phyloP scores from a whole-genome alignment of 1,139 yeast genomes.

The Yamadazyma diddensiae region DNA sequence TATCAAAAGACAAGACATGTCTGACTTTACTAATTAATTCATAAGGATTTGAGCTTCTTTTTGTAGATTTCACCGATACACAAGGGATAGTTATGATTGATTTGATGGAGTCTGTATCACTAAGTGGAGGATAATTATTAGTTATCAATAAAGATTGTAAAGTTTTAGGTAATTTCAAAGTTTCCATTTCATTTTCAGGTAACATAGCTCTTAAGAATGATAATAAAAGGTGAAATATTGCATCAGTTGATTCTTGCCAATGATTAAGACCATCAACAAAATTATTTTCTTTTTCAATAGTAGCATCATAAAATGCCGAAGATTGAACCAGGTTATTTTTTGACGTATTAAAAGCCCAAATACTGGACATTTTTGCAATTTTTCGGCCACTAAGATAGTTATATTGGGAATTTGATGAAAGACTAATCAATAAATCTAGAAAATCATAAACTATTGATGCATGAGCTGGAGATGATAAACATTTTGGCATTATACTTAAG shows the following conservation, averaged over 20 bases:
- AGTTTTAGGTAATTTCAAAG: conserved; percentile 60
- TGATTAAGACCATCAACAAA: conserved; percentile 71
- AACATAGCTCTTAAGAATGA: conserved; percentile 80
- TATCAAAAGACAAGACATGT: conserved; percentile 65
- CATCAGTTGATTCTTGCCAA: conserved; percentile 84
- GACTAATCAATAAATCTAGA: conserved; percentile 73
- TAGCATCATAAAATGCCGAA: conserved; percentile 43
- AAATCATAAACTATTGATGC: conserved; percentile 88
- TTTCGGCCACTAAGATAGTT: conserved; percentile 80
- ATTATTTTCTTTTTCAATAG: conserved; percentile 32
- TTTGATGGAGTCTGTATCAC: conserved; percentile 35
- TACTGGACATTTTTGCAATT: conserved; percentile 75
- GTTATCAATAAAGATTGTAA: conserved; percentile 61
- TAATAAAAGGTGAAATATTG: conserved; percentile 74
- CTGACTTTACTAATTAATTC: conserved; percentile 54
- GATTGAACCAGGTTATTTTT: conserved; percentile 1
- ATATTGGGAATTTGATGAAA: conserved; percentile 78
- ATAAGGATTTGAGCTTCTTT: conserved; percentile 49
- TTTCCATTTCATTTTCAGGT: conserved; percentile 58
- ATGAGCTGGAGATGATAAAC: conserved; percentile 80
- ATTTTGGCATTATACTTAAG: conserved; percentile 76
- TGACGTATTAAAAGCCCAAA: conserved; percentile 73
- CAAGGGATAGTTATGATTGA: conserved; percentile 49
- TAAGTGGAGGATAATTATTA: conserved; percentile 61
- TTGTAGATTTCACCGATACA: conserved; percentile 64